phyloP scores from a whole-genome alignment of 768 basidiomycete species.

The Hericium erinaceus region DNA sequence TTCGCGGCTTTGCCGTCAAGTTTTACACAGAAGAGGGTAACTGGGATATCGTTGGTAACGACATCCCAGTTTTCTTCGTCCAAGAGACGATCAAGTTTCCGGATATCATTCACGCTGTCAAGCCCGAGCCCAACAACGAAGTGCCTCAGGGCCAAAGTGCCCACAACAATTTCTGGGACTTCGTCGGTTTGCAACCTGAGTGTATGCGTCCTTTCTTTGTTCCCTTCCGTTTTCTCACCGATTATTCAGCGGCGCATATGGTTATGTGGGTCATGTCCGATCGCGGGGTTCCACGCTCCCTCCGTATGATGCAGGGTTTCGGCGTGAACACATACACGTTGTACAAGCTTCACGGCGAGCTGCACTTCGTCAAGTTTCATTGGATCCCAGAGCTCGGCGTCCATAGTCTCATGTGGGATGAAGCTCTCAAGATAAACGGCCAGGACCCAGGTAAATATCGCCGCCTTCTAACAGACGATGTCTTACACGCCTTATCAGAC shows the following conservation, averaged over 20 bases:
- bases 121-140: slow-evolving; percentile 81
- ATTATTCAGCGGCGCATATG: slow-evolving; percentile 48
- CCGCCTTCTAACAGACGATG: neutral
- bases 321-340: slow-evolving; percentile 83
- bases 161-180: slow-evolving; percentile 89
- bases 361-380: slow-evolving; percentile 85
- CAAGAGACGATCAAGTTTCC: slow-evolving; percentile 80
- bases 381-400: slow-evolving; percentile 76
- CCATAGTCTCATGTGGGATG: slow-evolving; percentile 83
- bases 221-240: slow-evolving; percentile 3
- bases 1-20: slow-evolving; percentile 78
- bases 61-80: slow-evolving; percentile 78
- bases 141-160: slow-evolving; percentile 58
- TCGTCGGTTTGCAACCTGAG: slow-evolving; percentile 61
- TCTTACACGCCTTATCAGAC: neutral
- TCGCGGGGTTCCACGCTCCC: slow-evolving; percentile 76
- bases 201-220: slow-evolving; percentile 23
- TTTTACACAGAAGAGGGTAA: slow-evolving; percentile 83
- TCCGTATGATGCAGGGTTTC: slow-evolving; percentile 84
- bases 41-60: slow-evolving; percentile 82
- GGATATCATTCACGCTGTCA: slow-evolving; percentile 77
- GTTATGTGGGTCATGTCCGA: slow-evolving; percentile 83
- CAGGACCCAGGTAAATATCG: slow-evolving; percentile 64
- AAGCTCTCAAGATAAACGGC: slow-evolving; percentile 72
- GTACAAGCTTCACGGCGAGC: slow-evolving; percentile 53